Evolutionary conservation across 2,329 filamentous ascomycete species (phyloP).

Genomic region (Sporothrix variecibatus): DNA sequence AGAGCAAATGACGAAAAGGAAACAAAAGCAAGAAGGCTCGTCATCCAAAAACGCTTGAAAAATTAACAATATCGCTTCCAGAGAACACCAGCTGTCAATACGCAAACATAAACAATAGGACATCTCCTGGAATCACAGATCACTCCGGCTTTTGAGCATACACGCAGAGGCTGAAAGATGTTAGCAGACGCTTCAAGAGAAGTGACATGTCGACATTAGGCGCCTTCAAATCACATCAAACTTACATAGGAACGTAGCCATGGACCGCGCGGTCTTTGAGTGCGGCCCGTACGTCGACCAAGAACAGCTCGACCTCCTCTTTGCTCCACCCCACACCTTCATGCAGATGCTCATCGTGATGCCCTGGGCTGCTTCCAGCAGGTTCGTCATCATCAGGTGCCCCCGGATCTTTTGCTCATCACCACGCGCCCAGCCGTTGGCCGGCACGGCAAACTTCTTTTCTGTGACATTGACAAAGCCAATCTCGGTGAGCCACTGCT

Average conservation of each 20-base stretch:
- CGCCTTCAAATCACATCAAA: not conserved
- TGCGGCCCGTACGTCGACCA: conserved; percentile 31
- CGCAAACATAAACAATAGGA: not conserved
- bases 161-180: conserved; percentile 7
- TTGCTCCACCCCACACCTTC: conserved; percentile 33
- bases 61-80: not conserved
- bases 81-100: not conserved
- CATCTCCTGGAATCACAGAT: not conserved
- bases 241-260: conserved; percentile 31
- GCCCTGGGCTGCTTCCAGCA: conserved; percentile 33
- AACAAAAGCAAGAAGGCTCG: not conserved
- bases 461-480: conserved; percentile 41
- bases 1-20: not conserved
- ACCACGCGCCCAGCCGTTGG: conserved; percentile 39
- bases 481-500: conserved; percentile 37
- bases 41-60: not conserved
- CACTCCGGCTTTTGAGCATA: conserved; percentile 19
- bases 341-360: conserved; percentile 35
- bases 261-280: conserved; percentile 31
- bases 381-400: conserved; percentile 35
- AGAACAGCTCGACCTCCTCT: conserved; percentile 34
- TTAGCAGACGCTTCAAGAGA: not conserved
- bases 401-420: conserved; percentile 35
- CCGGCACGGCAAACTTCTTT: conserved; percentile 38
- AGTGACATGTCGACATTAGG: not conserved